A percentile compares a stretch with the other conserved stretches of the same genome.
phyloP scores from a whole-genome alignment of 1,284 basidiomycete genomes.

The Lentinus polychrous region DNA sequence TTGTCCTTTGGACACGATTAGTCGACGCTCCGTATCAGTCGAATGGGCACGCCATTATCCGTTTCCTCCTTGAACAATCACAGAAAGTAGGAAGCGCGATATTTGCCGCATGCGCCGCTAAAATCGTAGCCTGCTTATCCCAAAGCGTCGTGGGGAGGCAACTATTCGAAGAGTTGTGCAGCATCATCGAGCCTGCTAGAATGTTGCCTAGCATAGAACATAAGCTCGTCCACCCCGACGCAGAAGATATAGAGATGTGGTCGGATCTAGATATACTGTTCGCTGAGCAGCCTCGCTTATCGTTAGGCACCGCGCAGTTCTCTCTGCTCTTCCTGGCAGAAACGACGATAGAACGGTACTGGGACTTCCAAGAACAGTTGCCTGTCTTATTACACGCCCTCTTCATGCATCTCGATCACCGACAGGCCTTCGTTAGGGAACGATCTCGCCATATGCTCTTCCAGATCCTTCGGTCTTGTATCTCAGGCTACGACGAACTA shows the following conservation, averaged over 20 bases:
- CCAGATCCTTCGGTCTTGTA: slow-evolving; percentile 75
- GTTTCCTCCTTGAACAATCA: slow-evolving; percentile 85
- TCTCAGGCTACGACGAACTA: slow-evolving; percentile 64
- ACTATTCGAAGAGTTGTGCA: slow-evolving; percentile 80
- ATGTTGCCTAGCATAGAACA: slow-evolving; percentile 77
- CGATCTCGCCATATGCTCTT: slow-evolving; percentile 73
- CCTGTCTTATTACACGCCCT: slow-evolving; percentile 77
- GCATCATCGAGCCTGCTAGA: slow-evolving; percentile 76
- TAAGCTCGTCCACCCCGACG: slow-evolving; percentile 59
- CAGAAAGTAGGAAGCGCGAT: slow-evolving; percentile 75
- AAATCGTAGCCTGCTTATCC: slow-evolving; percentile 81
- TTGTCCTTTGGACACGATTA: slow-evolving; percentile 75
- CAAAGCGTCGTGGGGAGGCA: slow-evolving; percentile 69
- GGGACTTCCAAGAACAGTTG: slow-evolving; percentile 67
- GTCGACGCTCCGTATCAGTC: slow-evolving; percentile 63
- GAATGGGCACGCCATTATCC: slow-evolving; percentile 77
- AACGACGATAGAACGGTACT: slow-evolving; percentile 72
- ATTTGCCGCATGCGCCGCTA: slow-evolving; percentile 77
- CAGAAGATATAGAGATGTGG: slow-evolving; percentile 68
- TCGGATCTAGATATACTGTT: slow-evolving; percentile 70
- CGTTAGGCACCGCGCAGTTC: slow-evolving; percentile 79
- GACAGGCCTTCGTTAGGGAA: slow-evolving; percentile 60
- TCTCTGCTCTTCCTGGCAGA: slow-evolving; percentile 85
- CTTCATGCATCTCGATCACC: slow-evolving; percentile 81
- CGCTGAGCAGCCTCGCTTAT: slow-evolving; percentile 57